Percentiles rank a stretch among this genome's conserved stretches.
Evolutionary conservation across 1,284 basidiomycete genomes (phyloP).

Genomic region (Melampsora occidentalis): DNA sequence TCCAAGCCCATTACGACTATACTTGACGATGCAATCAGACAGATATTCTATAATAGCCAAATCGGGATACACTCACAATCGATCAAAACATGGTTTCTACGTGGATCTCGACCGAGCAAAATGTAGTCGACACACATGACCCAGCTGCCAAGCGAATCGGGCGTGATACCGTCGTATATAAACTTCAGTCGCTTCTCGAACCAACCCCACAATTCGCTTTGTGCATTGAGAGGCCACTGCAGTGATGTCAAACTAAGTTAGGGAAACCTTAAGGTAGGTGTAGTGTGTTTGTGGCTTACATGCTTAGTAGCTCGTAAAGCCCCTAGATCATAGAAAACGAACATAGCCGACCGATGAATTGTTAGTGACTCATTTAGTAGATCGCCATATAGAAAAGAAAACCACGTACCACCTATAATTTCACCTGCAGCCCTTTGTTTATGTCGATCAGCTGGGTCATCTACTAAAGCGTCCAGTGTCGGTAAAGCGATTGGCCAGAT

Average conservation of each 20-base stretch:
- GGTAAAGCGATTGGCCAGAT: slow-evolving; percentile 61
- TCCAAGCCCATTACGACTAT: slow-evolving; percentile 35
- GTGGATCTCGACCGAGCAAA: slow-evolving; percentile 69
- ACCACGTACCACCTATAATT: slow-evolving; percentile 67
- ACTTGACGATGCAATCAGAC: slow-evolving; percentile 42
- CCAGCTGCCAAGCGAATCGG: slow-evolving; percentile 56
- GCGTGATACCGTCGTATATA: slow-evolving; percentile 64
- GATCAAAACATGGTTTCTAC: slow-evolving; percentile 72
- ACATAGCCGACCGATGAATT: not conserved
- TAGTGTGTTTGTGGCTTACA: slow-evolving; percentile 35
- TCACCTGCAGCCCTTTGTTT: slow-evolving; percentile 89
- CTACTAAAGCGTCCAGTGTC: slow-evolving; percentile 63
- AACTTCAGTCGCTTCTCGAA: slow-evolving; percentile 65
- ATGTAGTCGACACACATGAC: slow-evolving; percentile 54
- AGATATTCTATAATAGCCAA: slow-evolving; percentile 42
- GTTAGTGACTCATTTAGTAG: slow-evolving; percentile 28
- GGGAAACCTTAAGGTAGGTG: not conserved
- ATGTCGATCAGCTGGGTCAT: slow-evolving; percentile 71
- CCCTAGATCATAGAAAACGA: slow-evolving; percentile 43
- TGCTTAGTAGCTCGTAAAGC: slow-evolving; percentile 73
- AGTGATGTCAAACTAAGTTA: not conserved
- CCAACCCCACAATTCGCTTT: slow-evolving; percentile 76
- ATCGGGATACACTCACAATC: slow-evolving; percentile 57
- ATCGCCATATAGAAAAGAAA: slow-evolving; percentile 60
- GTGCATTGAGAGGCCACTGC: slow-evolving; percentile 67